Base-by-base conservation (phyloP, 2,329 filamentous ascomycete genomes). In the Shiraia sp. region DNA sequence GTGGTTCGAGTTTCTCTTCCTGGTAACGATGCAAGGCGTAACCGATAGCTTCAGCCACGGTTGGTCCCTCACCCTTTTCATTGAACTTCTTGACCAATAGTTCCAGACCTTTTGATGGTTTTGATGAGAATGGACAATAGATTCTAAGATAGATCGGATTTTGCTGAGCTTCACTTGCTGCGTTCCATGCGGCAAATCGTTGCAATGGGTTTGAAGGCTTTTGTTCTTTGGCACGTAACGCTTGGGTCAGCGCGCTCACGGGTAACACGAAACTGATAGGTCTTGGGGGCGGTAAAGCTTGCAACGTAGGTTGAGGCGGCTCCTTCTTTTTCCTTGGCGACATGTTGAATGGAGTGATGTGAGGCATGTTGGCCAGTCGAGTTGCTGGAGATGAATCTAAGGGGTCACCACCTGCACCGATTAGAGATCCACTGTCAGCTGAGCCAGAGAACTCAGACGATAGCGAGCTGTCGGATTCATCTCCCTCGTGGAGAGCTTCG, bases 11-110 rank as follows among this genome's bases (percentile, higher is more conserved):
- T 54, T 87, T 87, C 62, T 91, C 87, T 56, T 91, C 85, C 33
- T 82, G 81, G 63, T 92, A 93, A 49, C 86, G 78, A 77, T 86
- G 91, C 10, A 95, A 70, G 48, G 85, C 85, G 47, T 92, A 77
- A 0, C 88, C 89, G 51, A 95, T 90, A n/a, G 90, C 78, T 57
- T 95, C 88, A 1, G 84, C 82, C 10, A 93, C 87, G 0, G 83
- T 86, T 14, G 89, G 86, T 2, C 80, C 76, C 42, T 86, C 80
- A 15, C 84, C 85, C 44, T 86, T 81, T 52, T 88, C 85, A 12
- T 88, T 80, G 26, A 79, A 81, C 33, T 84, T 81, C 16, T 85
- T 78, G 33, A 92, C 84, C 12, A 87, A 78, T 3, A 92, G 82
- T 60, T 91, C 86, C 32, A 85, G 81, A 0, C 86, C 81, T 53